These are phyloP conservation scores for Ophiocordyceps camponoti-saundersi DNA, from an alignment of 2,329 filamentous ascomycete genomes.

Conservation along the genomic window DNA sequence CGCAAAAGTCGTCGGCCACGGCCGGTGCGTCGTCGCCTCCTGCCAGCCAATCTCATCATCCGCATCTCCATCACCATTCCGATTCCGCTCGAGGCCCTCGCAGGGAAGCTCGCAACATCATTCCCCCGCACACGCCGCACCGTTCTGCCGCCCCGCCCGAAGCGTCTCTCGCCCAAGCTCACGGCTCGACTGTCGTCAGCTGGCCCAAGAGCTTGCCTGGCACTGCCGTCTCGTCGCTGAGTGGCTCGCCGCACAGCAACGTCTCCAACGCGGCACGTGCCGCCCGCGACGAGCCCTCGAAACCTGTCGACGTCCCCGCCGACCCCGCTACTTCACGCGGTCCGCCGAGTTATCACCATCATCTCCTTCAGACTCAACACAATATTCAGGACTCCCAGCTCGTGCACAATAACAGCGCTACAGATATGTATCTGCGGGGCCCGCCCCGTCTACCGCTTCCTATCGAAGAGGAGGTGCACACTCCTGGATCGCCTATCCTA, in stretches of 20 bases:
- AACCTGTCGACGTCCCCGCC: conserved; percentile 41
- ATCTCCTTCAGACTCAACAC: conserved; percentile 10
- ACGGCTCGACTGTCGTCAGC: conserved; percentile 34
- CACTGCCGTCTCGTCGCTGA: conserved; percentile 31
- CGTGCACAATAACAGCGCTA: conserved; percentile 38
- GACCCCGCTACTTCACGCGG: conserved; percentile 19
- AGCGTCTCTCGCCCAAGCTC: conserved; percentile 42
- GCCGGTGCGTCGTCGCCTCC: conserved; percentile 1
- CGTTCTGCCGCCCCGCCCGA: conserved; percentile 43
- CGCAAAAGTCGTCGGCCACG: conserved; percentile 9
- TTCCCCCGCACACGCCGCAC: conserved; percentile 36
- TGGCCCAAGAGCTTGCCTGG: conserved; percentile 28
- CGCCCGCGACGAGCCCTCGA: conserved; percentile 23
- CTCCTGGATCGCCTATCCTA: conserved; percentile 79
- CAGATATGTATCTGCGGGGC: conserved; percentile 47
- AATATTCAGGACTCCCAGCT: conserved; percentile 21
- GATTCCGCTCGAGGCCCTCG: conserved; percentile 14
- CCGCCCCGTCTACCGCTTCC: conserved; percentile 82
- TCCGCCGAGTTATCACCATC: conserved; percentile 18
- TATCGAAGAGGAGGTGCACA: conserved; percentile 81
- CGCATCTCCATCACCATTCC: conserved; percentile 4
- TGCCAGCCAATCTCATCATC: conserved; percentile 4
- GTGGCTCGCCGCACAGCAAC: conserved; percentile 26
- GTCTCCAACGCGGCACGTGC: conserved; percentile 11
- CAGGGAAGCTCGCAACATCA: conserved; percentile 28